Conservation (phyloP, 2,329 filamentous ascomycete species). For the Anthostomella pinea region DNA sequence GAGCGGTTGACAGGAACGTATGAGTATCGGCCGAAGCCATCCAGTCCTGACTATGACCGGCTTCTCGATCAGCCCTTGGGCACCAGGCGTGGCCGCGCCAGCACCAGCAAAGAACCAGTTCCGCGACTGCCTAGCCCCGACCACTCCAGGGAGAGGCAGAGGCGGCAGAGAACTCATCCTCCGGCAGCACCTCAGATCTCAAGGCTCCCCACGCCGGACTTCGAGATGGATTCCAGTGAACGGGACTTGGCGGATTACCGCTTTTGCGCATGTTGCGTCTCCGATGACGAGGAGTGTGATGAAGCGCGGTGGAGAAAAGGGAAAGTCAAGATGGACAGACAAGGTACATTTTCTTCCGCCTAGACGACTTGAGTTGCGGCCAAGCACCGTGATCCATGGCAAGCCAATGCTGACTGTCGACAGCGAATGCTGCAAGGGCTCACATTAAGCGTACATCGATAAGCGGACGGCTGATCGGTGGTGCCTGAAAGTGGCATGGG, state of each 20-base stretch:
- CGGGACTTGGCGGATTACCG: constrained; percentile 7
- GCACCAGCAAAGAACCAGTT: constrained; percentile 2
- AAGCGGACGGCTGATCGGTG: constrained; percentile 13
- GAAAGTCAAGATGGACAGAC: constrained; percentile 25
- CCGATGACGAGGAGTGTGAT: constrained; percentile 2
- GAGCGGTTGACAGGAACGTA: no score
- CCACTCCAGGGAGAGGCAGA: constrained; percentile 7
- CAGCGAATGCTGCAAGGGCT: constrained; percentile 22
- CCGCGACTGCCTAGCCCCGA: constrained; percentile 6
- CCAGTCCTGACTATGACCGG: no score
- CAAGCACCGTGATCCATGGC: neutral
- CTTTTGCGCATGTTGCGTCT: constrained; percentile 25
- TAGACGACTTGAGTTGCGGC: neutral
- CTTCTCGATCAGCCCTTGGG: constrained; percentile 2
- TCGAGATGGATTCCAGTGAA: constrained; percentile 17
- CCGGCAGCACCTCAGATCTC: constrained; percentile 23
- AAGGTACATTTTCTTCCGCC: constrained; percentile 16
- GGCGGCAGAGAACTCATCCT: constrained; percentile 7
- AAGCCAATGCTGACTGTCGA: constrained; percentile 11
- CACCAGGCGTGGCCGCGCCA: constrained; percentile 5
- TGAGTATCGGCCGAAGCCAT: no score
- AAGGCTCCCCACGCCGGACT: constrained; percentile 27
- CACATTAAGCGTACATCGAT: constrained; percentile 20
- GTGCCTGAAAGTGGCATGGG: constrained; percentile 4
- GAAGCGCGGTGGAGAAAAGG: constrained; percentile 7